Evolutionary conservation across 305 asterid genomes (phyloP), one percentile per base, ranked within the genome.

Genomic region (Fraxinus sp.): DNA sequence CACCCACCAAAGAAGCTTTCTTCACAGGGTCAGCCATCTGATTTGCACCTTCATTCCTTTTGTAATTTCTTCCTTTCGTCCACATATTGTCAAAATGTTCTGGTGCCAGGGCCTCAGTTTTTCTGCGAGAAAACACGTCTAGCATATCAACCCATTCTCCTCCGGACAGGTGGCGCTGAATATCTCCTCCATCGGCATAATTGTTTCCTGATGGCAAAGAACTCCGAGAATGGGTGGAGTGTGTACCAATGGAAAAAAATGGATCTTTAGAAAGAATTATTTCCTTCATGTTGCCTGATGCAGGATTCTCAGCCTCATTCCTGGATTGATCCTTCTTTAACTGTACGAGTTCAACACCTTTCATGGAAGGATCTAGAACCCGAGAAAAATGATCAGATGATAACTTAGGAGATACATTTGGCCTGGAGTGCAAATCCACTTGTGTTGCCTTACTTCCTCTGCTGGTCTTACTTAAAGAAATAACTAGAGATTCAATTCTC

Each of bases 61-160:
- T 91, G 88, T 94, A 97, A 90, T 92, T 86, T 91, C 92, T 93
- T 78, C 99, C 99, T 87, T 91, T 94, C 3, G 98, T 82, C 99
- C 99, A 97, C 98, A 97, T 91, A 86, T 94, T 95, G 86, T 97
- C 99, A 81, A 94, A 94, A 90, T 96, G 93, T 84, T 97, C 98
- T 14, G 99, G 99, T 70, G 97, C 95, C 89, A 97, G 88, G 77
- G 92, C 93, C 88, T 92, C 91, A 39, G 93, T 92, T 85, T 97
- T 97, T 86, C 95, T 91, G 70, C 91, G 97, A 82, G 99, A 92
- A 86, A 93, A 81, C 64, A 82, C 89, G 74, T 94, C 99, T 36
- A 95, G 90, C 87, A 73, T 88, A 82, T 91, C 92, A 84, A 97
- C 95, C 98, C 98, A 92, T 91, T 93, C 95, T 83, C 91, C 98